Conservation (phyloP, 2,329 filamentous ascomycete genomes). For the Macrophomina pseudophaseolina region DNA sequence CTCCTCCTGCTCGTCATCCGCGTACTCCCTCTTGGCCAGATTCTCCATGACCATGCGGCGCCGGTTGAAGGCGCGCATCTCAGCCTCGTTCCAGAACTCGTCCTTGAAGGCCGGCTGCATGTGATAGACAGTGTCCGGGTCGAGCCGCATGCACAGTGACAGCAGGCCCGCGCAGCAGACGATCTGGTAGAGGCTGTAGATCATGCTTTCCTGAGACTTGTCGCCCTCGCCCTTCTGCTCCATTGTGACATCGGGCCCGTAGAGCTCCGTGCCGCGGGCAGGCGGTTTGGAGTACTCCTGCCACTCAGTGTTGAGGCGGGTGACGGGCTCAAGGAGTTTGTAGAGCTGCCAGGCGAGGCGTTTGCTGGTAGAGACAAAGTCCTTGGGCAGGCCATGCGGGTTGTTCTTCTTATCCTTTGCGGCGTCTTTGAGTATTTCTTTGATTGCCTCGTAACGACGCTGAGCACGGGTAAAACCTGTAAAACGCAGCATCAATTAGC, state of each 20-base stretch:
- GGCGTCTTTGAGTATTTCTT: neutral
- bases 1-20: neutral
- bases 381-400: neutral
- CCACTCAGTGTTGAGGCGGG: neutral
- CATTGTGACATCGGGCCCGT: neutral
- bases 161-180: slow-evolving; percentile 5
- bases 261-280: neutral
- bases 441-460: neutral
- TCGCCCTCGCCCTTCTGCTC: neutral
- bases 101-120: slow-evolving; percentile 1
- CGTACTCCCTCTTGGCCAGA: neutral
- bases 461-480: slow-evolving; percentile 16
- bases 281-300: neutral
- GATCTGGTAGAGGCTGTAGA: slow-evolving; percentile 1
- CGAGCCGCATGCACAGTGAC: slow-evolving; percentile 14
- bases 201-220: neutral
- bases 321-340: neutral
- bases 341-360: slow-evolving; percentile 19
- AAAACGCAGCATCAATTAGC: neutral
- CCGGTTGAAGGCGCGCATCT: slow-evolving; percentile 13
- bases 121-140: slow-evolving; percentile 6
- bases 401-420: neutral
- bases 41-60: neutral
- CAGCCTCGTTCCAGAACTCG: neutral
- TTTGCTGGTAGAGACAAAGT: neutral